Percentiles rank a stretch among this genome's conserved stretches.
Evolutionary conservation across 2,329 filamentous ascomycete species (phyloP).

Genomic region (Mycosphaerella arachidis): DNA sequence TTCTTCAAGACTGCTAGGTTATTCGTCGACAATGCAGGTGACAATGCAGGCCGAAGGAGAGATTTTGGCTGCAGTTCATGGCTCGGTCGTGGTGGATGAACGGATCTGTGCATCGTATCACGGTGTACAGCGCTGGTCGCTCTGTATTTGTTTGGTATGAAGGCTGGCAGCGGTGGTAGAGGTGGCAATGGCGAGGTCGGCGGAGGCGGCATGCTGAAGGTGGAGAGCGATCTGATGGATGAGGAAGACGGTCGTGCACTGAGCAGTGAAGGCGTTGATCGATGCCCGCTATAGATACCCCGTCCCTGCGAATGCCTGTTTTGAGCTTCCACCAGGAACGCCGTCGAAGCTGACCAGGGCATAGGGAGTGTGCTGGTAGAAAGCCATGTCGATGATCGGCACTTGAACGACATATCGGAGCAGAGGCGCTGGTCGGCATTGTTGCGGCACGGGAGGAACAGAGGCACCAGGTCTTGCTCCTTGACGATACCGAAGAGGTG

Average conservation of each 20-base stretch:
- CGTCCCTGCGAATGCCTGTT: slow-evolving; percentile 20
- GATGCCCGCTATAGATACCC: slow-evolving; percentile 22
- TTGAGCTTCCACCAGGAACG: slow-evolving; percentile 11
- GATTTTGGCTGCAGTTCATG: not conserved
- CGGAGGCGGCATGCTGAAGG: slow-evolving; percentile 13
- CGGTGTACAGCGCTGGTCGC: slow-evolving; percentile 8
- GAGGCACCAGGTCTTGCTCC: slow-evolving; percentile 17
- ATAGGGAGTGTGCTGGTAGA: slow-evolving; percentile 15
- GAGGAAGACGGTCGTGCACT: slow-evolving; percentile 23
- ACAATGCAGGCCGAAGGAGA: slow-evolving; percentile 4
- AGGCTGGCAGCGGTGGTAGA: slow-evolving; percentile 25
- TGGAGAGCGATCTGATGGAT: slow-evolving; percentile 21
- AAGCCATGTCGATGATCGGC: slow-evolving; percentile 27
- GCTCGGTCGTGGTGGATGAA: slow-evolving; percentile 13
- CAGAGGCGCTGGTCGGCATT: slow-evolving; percentile 12
- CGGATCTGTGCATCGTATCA: not conserved
- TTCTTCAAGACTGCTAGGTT: slow-evolving; percentile 10
- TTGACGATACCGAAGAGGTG: slow-evolving; percentile 25
- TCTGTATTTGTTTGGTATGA: slow-evolving; percentile 21
- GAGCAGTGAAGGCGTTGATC: slow-evolving; percentile 18
- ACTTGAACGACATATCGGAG: slow-evolving; percentile 32
- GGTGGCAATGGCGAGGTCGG: slow-evolving; percentile 22
- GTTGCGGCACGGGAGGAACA: slow-evolving; percentile 20
- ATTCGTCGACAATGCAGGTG: slow-evolving; percentile 8
- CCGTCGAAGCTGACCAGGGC: slow-evolving; percentile 7